phyloP scores from a whole-genome alignment of 2,329 filamentous ascomycete genomes.

The Colletotrichum abscissum region DNA sequence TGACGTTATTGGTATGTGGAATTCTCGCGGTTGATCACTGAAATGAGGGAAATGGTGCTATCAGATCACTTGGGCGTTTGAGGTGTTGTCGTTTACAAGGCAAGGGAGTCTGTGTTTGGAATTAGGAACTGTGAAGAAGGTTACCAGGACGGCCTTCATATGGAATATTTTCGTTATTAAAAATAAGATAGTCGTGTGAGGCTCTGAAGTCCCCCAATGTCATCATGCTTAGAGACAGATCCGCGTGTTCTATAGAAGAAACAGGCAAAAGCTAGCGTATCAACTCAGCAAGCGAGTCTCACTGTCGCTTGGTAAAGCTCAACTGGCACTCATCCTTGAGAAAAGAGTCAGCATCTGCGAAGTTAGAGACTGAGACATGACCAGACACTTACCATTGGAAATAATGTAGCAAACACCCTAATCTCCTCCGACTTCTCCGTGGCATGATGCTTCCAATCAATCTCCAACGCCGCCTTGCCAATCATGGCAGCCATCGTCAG shows the following conservation, averaged over 20 bases:
- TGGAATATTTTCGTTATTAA: neutral
- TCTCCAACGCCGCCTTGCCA: slow-evolving; percentile 60
- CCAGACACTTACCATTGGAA: slow-evolving; percentile 55
- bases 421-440: slow-evolving; percentile 62
- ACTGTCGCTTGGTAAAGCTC: slow-evolving; percentile 46
- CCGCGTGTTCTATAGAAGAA: neutral
- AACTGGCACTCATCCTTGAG: slow-evolving; percentile 49
- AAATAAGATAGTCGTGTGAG: neutral
- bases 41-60: neutral
- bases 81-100: too few relatives aligned
- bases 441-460: slow-evolving; percentile 62
- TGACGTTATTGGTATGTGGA: neutral
- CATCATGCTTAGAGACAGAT: neutral
- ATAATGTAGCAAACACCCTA: slow-evolving; percentile 59
- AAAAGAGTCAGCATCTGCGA: slow-evolving; percentile 16
- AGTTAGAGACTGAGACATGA: neutral
- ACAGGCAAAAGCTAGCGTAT: neutral
- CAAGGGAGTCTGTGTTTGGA: too few relatives aligned
- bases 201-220: accelerated
- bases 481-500: slow-evolving; percentile 63
- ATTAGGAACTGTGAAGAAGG: neutral
- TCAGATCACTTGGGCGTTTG: neutral
- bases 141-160: neutral
- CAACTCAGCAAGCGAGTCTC: neutral
- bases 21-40: neutral